These are phyloP conservation scores for Fraxinus paxiana DNA, from an alignment of 305 asterid genomes.

Conservation along the genomic window DNA sequence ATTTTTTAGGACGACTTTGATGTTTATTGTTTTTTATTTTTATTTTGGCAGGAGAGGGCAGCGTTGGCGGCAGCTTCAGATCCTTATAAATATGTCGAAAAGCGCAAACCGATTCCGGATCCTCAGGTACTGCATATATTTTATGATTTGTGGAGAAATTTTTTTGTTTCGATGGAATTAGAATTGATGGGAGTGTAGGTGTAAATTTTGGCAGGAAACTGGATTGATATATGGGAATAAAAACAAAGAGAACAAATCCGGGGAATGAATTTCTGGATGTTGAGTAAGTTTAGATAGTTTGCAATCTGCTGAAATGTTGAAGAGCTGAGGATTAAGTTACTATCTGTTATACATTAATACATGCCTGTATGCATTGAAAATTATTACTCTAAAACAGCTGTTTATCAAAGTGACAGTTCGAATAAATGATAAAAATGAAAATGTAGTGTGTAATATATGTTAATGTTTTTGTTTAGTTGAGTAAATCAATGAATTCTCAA, in stretches of 20 bases:
- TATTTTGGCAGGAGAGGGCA: conserved; percentile 54
- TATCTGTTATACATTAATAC: conserved; percentile 22
- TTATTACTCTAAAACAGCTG: conserved; percentile 11
- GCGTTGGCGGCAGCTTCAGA: conserved; percentile 69
- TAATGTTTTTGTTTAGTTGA: neutral
- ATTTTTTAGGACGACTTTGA: neutral
- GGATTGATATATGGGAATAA: conserved; percentile 70
- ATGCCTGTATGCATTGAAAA: conserved; percentile 21
- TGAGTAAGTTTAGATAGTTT: conserved; percentile 40
- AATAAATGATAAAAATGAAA: conserved; percentile 22
- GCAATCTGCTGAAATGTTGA: conserved; percentile 26
- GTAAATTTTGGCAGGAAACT: conserved; percentile 50
- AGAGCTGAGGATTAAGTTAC: conserved; percentile 16
- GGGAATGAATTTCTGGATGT: conserved; percentile 26
- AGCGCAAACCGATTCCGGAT: conserved; percentile 77
- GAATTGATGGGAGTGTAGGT: neutral
- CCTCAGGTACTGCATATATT: conserved; percentile 54
- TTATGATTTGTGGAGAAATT: neutral
- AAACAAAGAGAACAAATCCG: conserved; percentile 36
- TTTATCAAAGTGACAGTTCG: conserved; percentile 8
- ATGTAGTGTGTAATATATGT: conserved; percentile 6
- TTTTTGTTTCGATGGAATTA: conserved; percentile 6
- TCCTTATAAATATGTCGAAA: conserved; percentile 64
- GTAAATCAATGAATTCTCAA: neutral
- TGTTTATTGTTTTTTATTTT: neutral